Base-by-base conservation (phyloP, 2,329 filamentous ascomycete genomes). In the Colletotrichum kahawae region DNA sequence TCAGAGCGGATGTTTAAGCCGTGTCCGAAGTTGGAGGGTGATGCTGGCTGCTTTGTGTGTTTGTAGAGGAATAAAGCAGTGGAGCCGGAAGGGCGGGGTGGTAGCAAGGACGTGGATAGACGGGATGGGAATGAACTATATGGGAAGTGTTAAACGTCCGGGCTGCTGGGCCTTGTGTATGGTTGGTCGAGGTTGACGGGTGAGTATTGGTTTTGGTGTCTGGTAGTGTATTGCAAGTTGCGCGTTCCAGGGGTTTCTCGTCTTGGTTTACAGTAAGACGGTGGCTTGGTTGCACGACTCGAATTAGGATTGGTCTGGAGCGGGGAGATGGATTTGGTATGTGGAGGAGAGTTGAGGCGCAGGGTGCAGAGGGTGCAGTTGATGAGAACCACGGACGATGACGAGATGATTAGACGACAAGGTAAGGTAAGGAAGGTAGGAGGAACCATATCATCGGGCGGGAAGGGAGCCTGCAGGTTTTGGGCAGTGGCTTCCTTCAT, bases 381-480 rank as follows among this genome's bases (percentile, higher is more conserved):
- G 36, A 51, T 16, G 43, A 29, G 24, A 27, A 24, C 8, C 14
- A 21, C 24, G 10, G 62, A 51, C 62, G 31, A 65, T 63, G 60
- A 63, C 33, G 60, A 24, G 60, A 43, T 36, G 60, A 43, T 21
- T 21, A 33, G 31, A 36, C 3, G n/a, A 21, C 27, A 36, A 31
- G 43, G 54, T 24, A 69, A 56, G 36, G 54, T 18, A 38, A 59
- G 34, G 7, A 57, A 14, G 51, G 8, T 34, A 5, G 21, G 38
- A 29, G 7, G 57, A 33, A 6, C 57, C 18, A 65, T 74, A 34
- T 75, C 57, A 57, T 59, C 69, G 62, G 72, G 72, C 68, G 70
- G 70, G 51, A 74, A 74, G 70, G 70, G 51, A 74, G 70, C 34
- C 64, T 70, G 74, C 74, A 76, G 48, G 56, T 70, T 70, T 76